phyloP scores from a whole-genome alignment of 768 basidiomycete species.

The Leccinum barrowsii region DNA sequence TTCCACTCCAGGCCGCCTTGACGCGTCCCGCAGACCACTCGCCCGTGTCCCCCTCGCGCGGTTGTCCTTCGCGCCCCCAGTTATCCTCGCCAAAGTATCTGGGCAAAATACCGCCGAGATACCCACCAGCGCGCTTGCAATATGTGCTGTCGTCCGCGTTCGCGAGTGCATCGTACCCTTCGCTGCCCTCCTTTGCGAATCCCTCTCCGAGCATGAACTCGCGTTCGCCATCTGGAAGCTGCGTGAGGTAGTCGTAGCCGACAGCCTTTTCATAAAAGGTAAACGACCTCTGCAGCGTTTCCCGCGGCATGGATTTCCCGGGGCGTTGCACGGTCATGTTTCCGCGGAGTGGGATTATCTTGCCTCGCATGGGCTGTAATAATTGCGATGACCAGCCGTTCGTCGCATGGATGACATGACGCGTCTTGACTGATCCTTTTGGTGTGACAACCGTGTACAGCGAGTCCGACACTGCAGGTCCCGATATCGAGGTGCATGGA shows the following conservation, averaged over 20 bases:
- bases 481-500: conserved; percentile 52
- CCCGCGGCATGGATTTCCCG: conserved; percentile 33
- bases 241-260: conserved; percentile 67
- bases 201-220: conserved; percentile 68
- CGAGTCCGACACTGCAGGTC: conserved; percentile 21
- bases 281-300: conserved; percentile 48
- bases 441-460: conserved; percentile 59
- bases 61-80: conserved; percentile 38
- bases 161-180: conserved; percentile 35
- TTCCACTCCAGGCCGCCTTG: conserved; percentile 60
- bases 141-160: conserved; percentile 37
- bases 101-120: conserved; percentile 45
- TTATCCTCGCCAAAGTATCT: conserved; percentile 48
- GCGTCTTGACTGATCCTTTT: conserved; percentile 51
- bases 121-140: conserved; percentile 29
- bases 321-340: conserved; percentile 65
- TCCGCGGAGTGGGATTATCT: conserved; percentile 58
- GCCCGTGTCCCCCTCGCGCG: conserved; percentile 5
- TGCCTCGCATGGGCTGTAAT: conserved; percentile 56
- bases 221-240: conserved; percentile 41
- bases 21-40: conserved; percentile 44
- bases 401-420: conserved; percentile 77
- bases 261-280: conserved; percentile 47
- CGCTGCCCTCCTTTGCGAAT: conserved; percentile 34
- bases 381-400: conserved; percentile 82